A percentile compares a stretch with the other conserved stretches of the same genome.
phyloP scores from a whole-genome alignment of 176 grass and related monocot species.

The Ananas comosus region DNA sequence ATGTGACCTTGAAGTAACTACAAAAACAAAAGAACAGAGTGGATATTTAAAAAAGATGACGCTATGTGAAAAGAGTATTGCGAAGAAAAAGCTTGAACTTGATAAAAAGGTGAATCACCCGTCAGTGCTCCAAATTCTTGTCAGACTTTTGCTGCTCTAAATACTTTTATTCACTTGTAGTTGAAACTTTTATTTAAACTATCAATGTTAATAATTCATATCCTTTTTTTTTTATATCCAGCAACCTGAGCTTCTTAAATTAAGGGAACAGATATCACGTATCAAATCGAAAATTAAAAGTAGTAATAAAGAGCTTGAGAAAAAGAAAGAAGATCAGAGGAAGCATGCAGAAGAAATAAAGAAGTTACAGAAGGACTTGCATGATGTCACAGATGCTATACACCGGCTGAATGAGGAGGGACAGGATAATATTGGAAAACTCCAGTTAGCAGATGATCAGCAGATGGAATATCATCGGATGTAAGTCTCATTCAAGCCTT shows the following conservation, averaged over 20 bases:
- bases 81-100: slow-evolving; percentile 74
- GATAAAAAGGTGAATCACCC: slow-evolving; percentile 64
- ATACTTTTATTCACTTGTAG: background rate
- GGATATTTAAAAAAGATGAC: slow-evolving; percentile 75
- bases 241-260: slow-evolving; percentile 92
- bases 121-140: background rate
- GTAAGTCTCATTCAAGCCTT: slow-evolving; percentile 36
- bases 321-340: slow-evolving; percentile 85
- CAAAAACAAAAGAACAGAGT: slow-evolving; percentile 92
- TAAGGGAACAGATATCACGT: slow-evolving; percentile 92
- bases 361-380: slow-evolving; percentile 62
- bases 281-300: slow-evolving; percentile 98
- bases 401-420: slow-evolving; percentile 59
- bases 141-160: background rate
- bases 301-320: slow-evolving; percentile 84
- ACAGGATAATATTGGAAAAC: slow-evolving; percentile 57
- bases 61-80: slow-evolving; percentile 72
- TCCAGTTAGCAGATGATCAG: slow-evolving; percentile 80
- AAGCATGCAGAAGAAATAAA: slow-evolving; percentile 65
- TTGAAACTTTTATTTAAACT: no score
- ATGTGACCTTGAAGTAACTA: slow-evolving; percentile 42
- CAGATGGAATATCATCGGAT: slow-evolving; percentile 86
- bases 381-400: slow-evolving; percentile 58
- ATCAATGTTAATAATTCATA: background rate
- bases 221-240: slow-evolving; percentile 29